Base-by-base conservation (phyloP, 495 filamentous ascomycete species). In the Talaromyces trachyspermus region DNA sequence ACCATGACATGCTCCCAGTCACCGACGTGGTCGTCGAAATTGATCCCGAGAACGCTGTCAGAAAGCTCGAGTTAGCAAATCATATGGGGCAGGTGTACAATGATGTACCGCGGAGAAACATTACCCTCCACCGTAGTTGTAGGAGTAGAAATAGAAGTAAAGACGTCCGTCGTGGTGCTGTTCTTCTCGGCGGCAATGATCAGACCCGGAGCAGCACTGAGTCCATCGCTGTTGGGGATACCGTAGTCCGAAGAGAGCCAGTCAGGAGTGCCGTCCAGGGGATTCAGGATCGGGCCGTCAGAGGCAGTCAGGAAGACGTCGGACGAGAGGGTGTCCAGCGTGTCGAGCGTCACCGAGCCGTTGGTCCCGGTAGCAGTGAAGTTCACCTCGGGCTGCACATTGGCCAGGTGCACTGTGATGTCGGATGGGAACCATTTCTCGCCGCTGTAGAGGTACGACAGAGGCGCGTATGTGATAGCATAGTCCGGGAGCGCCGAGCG, bases 371-470 rank as follows among this genome's bases (percentile, higher is more conserved):
- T 40, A n/a, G 37, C 37, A 11, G 18, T 17, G 18, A 15, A 40
- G 37, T 40, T 40, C 9, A 40, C 18, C 11, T 40, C 37, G 12
- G 37, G 37, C 10, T 40, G 37, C 5, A 23, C 37, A 17, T 40
- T 40, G 5, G 5, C 18, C 5, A 40, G 37, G 23, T 40, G 37
- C 4, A 19, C 23, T 12, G n/a, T 23, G 37, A 40, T 24, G 12
- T 40, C 37, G 20, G 37, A 40, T 15, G 37, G 37, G n/a, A 40
- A 40, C 37, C 37, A 40, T n/a, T 40, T 40, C 12, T 40, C 37
- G n/a, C 17, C 37, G 18, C 37, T 40, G 20, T 40, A 40, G 11
- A 40, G 19, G 19, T 40, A 40, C 12, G 37, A n/a, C 18, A 40
- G 37, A 20, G 37, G 37, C 20, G 37, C 37, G 11, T 40, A 40